These are phyloP conservation scores for Arthrinium phaeospermum DNA, from an alignment of 2,329 filamentous ascomycete genomes.

Conservation along the genomic window DNA sequence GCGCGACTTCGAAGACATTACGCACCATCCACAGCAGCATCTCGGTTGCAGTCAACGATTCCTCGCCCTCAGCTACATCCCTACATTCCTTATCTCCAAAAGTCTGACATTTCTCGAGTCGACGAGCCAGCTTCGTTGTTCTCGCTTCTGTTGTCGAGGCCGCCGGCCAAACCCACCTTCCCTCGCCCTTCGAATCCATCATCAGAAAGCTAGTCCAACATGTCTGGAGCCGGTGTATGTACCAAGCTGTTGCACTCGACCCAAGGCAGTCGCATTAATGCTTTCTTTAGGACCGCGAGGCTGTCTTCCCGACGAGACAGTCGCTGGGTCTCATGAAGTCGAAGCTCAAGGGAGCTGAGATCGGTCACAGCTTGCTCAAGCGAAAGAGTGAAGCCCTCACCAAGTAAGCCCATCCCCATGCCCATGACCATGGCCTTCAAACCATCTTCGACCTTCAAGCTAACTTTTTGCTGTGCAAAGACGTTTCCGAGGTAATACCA, in stretches of 20 bases:
- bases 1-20: slow-evolving; percentile 14
- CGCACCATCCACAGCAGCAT: background rate
- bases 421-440: background rate
- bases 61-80: background rate
- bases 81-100: background rate
- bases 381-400: slow-evolving; percentile 97
- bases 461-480: slow-evolving; percentile 49
- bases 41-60: background rate
- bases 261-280: slow-evolving; percentile 14
- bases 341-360: slow-evolving; percentile 93
- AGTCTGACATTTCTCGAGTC: background rate
- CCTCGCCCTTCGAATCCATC: background rate
- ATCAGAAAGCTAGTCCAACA: slow-evolving; percentile 38
- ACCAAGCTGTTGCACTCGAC: slow-evolving; percentile 7
- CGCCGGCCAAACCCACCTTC: background rate
- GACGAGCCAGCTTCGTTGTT: background rate
- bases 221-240: slow-evolving; percentile 61
- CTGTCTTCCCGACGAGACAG: slow-evolving; percentile 97
- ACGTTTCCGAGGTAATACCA: slow-evolving; percentile 79
- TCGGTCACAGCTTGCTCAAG: slow-evolving; percentile 92
- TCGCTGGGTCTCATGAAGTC: slow-evolving; percentile 96
- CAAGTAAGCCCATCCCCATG: slow-evolving; percentile 68
- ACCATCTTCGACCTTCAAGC: slow-evolving; percentile 5
- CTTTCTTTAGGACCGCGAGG: slow-evolving; percentile 77
- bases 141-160: background rate